A percentile compares a stretch with the other conserved stretches of the same genome.
Evolutionary conservation across 495 filamentous ascomycete genomes (phyloP).

Genomic region (Penicillium cataractarum): DNA sequence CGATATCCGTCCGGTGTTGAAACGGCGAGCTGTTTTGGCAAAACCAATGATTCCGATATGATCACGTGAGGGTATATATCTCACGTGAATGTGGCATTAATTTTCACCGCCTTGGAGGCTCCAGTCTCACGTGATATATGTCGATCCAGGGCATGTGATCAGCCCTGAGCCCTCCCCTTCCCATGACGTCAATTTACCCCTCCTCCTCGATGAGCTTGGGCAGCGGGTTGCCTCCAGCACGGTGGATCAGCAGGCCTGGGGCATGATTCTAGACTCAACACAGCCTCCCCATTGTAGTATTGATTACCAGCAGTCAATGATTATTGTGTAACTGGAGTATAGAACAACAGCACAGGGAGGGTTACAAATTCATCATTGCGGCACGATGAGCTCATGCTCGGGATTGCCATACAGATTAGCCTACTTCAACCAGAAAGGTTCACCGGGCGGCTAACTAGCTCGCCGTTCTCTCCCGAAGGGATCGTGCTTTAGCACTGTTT

Average conservation of each 20-base stretch:
- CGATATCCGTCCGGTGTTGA: slow-evolving; percentile 15
- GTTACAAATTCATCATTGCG: not conserved
- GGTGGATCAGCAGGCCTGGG: slow-evolving; percentile 17
- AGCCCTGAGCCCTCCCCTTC: not conserved
- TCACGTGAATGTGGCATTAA: not conserved
- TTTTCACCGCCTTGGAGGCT: not conserved
- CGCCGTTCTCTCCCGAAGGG: slow-evolving; percentile 32
- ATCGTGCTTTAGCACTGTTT: slow-evolving; percentile 4
- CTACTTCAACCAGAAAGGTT: slow-evolving; percentile 17
- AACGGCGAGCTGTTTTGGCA: slow-evolving; percentile 26
- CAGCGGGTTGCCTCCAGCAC: not conserved
- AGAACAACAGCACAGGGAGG: slow-evolving; percentile 1
- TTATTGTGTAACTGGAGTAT: not conserved
- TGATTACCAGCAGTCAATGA: not conserved
- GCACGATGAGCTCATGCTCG: slow-evolving; percentile 23
- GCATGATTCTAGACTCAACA: slow-evolving; percentile 20
- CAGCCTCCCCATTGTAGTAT: slow-evolving; percentile 12
- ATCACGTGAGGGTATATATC: not conserved
- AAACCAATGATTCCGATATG: slow-evolving; percentile 2
- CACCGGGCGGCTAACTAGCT: slow-evolving; percentile 24
- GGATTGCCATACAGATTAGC: not conserved
- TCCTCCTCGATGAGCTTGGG: slow-evolving; percentile 5
- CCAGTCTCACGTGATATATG: not conserved
- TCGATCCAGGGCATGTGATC: not conserved
- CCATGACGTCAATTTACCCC: slow-evolving; percentile 25